A percentile compares a stretch with the other conserved stretches of the same genome.
Conservation (phyloP, 2,329 filamentous ascomycete genomes). For the Aplosporella prunicola region DNA sequence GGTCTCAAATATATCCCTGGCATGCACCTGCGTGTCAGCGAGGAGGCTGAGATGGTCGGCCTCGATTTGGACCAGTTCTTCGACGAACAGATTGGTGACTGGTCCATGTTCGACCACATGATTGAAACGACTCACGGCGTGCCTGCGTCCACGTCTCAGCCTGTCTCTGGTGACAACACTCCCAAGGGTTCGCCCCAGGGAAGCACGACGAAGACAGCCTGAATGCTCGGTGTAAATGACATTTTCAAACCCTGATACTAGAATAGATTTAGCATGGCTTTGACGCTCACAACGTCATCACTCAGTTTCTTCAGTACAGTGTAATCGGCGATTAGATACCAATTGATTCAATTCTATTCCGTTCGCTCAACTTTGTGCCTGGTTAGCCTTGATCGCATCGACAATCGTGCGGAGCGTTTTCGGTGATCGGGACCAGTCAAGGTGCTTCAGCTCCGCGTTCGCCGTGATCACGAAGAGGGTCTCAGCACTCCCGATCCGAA, state of each 20-base stretch:
- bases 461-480: slow-evolving; percentile 29
- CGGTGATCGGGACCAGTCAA: slow-evolving; percentile 26
- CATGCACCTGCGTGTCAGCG: slow-evolving; percentile 44
- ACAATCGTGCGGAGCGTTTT: slow-evolving; percentile 25
- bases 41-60: slow-evolving; percentile 47
- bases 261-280: too few relatives aligned
- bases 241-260: too few relatives aligned
- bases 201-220: too few relatives aligned
- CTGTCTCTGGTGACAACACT: slow-evolving; percentile 15
- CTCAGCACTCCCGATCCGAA: slow-evolving; percentile 32
- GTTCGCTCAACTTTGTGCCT: too few relatives aligned
- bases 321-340: too few relatives aligned
- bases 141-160: slow-evolving; percentile 16
- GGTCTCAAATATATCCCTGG: slow-evolving; percentile 46
- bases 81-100: slow-evolving; percentile 48
- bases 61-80: slow-evolving; percentile 47
- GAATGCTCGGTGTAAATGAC: too few relatives aligned
- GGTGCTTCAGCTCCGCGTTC: slow-evolving; percentile 25
- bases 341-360: too few relatives aligned
- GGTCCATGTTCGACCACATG: slow-evolving; percentile 28
- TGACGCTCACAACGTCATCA: too few relatives aligned
- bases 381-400: slow-evolving; percentile 14
- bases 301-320: too few relatives aligned
- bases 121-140: slow-evolving; percentile 3
- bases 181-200: too few relatives aligned